Evolutionary conservation across 1,284 basidiomycete species (phyloP).

Genomic region (Tranzscheliella williamsii): DNA sequence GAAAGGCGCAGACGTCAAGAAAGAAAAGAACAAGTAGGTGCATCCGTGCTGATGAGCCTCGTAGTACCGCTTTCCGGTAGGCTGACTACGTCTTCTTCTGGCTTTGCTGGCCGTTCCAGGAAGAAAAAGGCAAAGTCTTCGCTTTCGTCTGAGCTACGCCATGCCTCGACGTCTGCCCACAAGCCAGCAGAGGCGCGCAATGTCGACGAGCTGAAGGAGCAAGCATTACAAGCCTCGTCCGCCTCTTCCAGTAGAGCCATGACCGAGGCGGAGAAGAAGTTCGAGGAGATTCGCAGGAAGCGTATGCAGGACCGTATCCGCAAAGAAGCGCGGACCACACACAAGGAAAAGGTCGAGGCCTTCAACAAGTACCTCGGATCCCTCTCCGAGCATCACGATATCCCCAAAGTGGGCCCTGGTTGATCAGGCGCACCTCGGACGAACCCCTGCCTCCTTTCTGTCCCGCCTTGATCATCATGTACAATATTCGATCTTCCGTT

Average conservation of each 20-base stretch:
- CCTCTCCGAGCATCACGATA: conserved; percentile 89
- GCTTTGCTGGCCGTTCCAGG: conserved; percentile 8
- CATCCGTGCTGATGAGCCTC: too few species aligned
- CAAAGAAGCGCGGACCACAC: conserved; percentile 80
- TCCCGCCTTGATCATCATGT: neutral
- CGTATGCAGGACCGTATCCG: conserved; percentile 78
- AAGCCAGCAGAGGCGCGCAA: too few species aligned
- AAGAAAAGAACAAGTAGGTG: conserved; percentile 33
- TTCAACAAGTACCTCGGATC: conserved; percentile 81
- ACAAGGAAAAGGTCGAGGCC: conserved; percentile 91
- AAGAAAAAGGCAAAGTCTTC: conserved; percentile 50
- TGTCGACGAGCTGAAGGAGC: too few species aligned
- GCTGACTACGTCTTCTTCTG: too few species aligned
- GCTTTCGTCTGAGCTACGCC: conserved; percentile 12
- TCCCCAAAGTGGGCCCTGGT: conserved; percentile 72
- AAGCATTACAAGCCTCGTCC: too few species aligned
- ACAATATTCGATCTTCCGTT: too few species aligned
- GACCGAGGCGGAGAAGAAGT: conserved; percentile 87
- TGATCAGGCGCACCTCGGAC: conserved; percentile 3
- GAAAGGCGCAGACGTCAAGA: conserved; percentile 44
- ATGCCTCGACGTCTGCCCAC: conserved; percentile 6
- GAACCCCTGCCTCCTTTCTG: neutral
- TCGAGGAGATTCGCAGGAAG: conserved; percentile 80
- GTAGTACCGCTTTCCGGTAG: too few species aligned
- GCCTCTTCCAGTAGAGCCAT: conserved; percentile 65